phyloP scores from a whole-genome alignment of 116 monocot species.

The Iris pallida region DNA sequence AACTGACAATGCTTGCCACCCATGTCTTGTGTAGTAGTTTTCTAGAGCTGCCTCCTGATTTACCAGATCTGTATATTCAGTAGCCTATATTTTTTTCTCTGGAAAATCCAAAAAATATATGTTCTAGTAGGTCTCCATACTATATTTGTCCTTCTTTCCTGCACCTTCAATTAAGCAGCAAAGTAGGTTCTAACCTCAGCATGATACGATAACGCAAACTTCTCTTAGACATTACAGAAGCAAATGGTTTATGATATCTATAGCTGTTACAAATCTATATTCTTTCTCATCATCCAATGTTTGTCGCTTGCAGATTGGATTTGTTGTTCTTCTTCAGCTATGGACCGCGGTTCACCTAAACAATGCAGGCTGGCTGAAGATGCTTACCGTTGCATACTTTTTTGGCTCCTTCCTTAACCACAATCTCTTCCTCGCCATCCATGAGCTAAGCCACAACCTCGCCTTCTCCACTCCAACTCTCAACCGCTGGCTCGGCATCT shows the following conservation, averaged over 20 bases:
- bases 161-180: not conserved
- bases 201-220: not conserved
- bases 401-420: conserved; percentile 81
- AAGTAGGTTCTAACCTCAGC: not conserved
- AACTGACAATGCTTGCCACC: no score
- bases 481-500: conserved; percentile 75
- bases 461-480: conserved; percentile 63
- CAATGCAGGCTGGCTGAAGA: conserved; percentile 63
- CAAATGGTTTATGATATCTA: not conserved
- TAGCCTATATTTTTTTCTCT: no score
- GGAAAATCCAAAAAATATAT: no score
- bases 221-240: no score
- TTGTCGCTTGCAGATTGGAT: conserved; percentile 46
- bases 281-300: not conserved
- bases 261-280: not conserved
- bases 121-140: no score
- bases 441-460: conserved; percentile 83
- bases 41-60: no score
- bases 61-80: no score
- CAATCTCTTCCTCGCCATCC: conserved; percentile 89
- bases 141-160: not conserved
- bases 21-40: no score
- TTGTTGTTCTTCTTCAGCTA: conserved; percentile 60
- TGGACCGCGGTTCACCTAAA: conserved; percentile 53
- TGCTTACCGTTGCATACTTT: conserved; percentile 49